A percentile compares a stretch with the other conserved stretches of the same genome.
phyloP scores from a whole-genome alignment of 2,329 filamentous ascomycete species.

The Phialophora verrucosa region DNA sequence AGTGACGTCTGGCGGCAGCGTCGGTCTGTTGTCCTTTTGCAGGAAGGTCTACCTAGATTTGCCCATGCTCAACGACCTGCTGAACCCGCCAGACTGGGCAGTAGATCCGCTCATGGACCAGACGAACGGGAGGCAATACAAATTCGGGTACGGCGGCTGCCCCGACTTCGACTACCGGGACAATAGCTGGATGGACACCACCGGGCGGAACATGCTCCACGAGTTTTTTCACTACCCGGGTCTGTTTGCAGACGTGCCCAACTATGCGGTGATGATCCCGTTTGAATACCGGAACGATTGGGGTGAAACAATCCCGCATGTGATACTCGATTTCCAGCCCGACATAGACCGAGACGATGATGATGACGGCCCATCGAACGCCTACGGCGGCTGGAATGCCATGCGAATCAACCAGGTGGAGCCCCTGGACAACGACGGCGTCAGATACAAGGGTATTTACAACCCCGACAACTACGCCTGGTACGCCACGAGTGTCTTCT shows the following conservation, averaged over 20 bases:
- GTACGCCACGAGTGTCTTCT: neutral
- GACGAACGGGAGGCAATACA: neutral
- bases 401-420: constrained; percentile 1
- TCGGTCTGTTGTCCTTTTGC: neutral
- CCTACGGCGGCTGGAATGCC: constrained; percentile 1
- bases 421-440: neutral
- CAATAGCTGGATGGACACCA: neutral
- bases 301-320: neutral
- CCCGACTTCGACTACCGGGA: neutral
- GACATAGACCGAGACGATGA: neutral
- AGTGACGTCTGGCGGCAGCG: neutral
- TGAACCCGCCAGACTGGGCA: neutral
- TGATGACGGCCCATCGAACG: neutral
- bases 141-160: neutral
- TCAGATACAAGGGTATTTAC: neutral
- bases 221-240: neutral
- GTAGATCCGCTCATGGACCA: neutral
- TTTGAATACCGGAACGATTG: neutral
- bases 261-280: neutral
- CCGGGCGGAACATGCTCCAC: neutral
- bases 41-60: neutral
- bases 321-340: neutral
- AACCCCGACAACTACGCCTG: neutral
- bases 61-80: neutral
- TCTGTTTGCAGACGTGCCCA: constrained; percentile 1